phyloP scores from a whole-genome alignment of 129 eudicot species.

The Pulicaria dysenterica region DNA sequence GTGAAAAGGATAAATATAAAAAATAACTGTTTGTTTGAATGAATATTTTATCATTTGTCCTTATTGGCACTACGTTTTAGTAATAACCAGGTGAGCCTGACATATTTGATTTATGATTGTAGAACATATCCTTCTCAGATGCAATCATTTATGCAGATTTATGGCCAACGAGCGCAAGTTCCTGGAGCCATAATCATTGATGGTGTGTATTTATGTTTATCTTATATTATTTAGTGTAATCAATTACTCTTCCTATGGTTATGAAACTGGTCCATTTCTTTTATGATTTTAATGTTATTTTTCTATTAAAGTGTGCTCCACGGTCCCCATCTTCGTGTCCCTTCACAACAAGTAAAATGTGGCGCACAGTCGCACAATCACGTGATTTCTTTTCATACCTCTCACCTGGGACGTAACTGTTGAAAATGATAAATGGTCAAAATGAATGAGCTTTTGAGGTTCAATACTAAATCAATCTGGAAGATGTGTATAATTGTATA shows the following conservation, averaged over 20 bases:
- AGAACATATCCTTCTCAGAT: constrained; percentile 58
- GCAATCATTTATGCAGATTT: constrained; percentile 78
- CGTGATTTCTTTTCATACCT: neutral
- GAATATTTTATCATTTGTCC: neutral
- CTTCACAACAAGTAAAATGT: neutral
- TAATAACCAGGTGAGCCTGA: neutral
- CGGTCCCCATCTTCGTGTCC: neutral
- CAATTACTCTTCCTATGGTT: constrained; percentile 6
- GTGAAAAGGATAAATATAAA: neutral
- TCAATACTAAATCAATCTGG: neutral
- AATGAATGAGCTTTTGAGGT: neutral
- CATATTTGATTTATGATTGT: constrained; percentile 38
- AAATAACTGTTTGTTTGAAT: neutral
- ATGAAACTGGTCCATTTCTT: constrained; percentile 12
- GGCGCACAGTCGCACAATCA: neutral
- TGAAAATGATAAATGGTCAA: constrained; percentile 12
- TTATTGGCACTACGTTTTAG: constrained; percentile 9
- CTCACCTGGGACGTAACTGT: neutral
- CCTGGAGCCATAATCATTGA: constrained; percentile 94
- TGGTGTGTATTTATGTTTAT: constrained; percentile 42
- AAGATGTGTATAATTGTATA: neutral
- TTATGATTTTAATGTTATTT: neutral
- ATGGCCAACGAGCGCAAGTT: constrained; percentile 65
- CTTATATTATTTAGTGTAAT: neutral
- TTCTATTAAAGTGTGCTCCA: neutral